These are phyloP conservation scores for Beauveria medogensis DNA, from an alignment of 2,329 filamentous ascomycete species.

Conservation along the genomic window DNA sequence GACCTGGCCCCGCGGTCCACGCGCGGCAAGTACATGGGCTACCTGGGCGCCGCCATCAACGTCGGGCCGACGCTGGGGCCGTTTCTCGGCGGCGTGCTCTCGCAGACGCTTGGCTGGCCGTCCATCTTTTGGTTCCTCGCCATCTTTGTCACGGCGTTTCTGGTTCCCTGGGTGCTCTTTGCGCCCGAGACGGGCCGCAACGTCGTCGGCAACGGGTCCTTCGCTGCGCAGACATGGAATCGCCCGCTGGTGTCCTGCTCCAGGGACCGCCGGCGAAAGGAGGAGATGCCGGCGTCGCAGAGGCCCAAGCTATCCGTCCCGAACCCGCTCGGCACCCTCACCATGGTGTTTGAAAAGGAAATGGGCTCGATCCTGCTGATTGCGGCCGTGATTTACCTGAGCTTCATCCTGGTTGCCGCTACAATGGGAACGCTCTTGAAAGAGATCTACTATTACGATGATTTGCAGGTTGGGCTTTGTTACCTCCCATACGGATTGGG, in stretches of 20 bases:
- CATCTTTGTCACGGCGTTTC: conserved; percentile 42
- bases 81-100: conserved; percentile 55
- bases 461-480: conserved; percentile 45
- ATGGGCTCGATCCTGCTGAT: conserved; percentile 45
- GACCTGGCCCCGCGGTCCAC: conserved; percentile 63
- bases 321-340: conserved; percentile 48
- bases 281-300: conserved; percentile 24
- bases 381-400: conserved; percentile 46
- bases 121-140: conserved; percentile 62
- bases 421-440: conserved; percentile 45
- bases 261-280: conserved; percentile 24
- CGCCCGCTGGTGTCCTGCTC: conserved; percentile 46
- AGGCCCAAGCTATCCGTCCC: conserved; percentile 41
- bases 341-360: conserved; percentile 49
- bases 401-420: conserved; percentile 46
- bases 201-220: conserved; percentile 55
- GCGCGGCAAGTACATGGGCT: conserved; percentile 64
- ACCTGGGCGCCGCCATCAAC: conserved; percentile 51
- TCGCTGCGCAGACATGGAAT: conserved; percentile 51
- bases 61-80: conserved; percentile 49
- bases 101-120: conserved; percentile 58
- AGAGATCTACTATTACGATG: conserved; percentile 42
- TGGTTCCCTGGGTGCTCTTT: conserved; percentile 46
- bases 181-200: conserved; percentile 53
- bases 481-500: conserved; percentile 47